Evolutionary conservation across 2,329 filamentous ascomycete species (phyloP).

Genomic region (Furcasterigmium furcatum): DNA sequence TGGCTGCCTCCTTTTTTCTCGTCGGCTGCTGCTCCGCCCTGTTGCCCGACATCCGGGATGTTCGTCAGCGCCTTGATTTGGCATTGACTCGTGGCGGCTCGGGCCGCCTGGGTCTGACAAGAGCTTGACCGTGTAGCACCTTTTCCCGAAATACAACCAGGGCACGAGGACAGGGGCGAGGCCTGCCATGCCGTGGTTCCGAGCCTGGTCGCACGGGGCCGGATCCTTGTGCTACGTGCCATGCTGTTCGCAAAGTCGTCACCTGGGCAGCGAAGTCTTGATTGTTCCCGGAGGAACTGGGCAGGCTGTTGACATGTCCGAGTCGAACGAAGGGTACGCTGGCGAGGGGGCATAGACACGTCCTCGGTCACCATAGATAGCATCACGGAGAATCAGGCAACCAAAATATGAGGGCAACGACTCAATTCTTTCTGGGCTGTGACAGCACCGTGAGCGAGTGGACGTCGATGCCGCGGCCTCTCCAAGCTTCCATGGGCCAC

Average conservation of each 20-base stretch:
- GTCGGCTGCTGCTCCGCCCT: background rate
- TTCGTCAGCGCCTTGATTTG: background rate
- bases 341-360: too few species aligned
- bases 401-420: background rate
- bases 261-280: too few species aligned
- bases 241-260: too few species aligned
- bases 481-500: background rate
- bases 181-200: background rate
- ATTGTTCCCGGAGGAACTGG: too few species aligned
- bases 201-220: background rate
- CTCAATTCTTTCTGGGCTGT: background rate
- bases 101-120: background rate
- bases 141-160: background rate
- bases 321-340: too few species aligned
- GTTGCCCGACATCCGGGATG: background rate
- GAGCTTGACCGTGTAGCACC: background rate
- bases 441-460: background rate
- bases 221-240: background rate
- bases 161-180: background rate
- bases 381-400: too few species aligned
- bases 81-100: background rate
- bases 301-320: too few species aligned
- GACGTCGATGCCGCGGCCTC: background rate
- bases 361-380: too few species aligned
- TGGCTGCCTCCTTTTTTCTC: background rate